phyloP scores from a whole-genome alignment of 148 eudicot species.

The Diospyros lotus region DNA sequence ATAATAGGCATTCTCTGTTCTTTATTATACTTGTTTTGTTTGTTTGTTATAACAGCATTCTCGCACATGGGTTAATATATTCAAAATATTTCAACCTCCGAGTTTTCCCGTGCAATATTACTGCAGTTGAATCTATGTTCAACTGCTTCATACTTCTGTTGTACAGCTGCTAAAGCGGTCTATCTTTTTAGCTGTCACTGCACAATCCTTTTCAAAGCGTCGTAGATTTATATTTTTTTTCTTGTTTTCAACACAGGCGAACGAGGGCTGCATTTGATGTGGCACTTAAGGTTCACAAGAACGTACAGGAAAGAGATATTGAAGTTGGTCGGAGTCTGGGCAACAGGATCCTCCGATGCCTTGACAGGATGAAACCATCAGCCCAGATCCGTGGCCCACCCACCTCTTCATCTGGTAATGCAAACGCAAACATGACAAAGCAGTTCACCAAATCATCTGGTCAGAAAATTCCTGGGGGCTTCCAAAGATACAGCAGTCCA shows the following conservation, averaged over 20 bases:
- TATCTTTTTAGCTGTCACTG: neutral
- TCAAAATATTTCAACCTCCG: no score
- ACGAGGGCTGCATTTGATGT: slow-evolving; percentile 66
- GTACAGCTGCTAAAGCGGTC: neutral
- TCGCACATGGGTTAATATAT: neutral
- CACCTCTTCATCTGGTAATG: slow-evolving; percentile 23
- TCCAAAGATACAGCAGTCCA: slow-evolving; percentile 21
- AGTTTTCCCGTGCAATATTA: neutral
- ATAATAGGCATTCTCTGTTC: neutral
- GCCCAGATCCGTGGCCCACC: slow-evolving; percentile 60
- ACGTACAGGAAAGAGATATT: slow-evolving; percentile 71
- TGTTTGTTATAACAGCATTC: neutral
- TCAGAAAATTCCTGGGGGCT: slow-evolving; percentile 31
- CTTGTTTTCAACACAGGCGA: slow-evolving; percentile 37
- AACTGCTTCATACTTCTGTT: neutral
- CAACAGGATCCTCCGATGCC: slow-evolving; percentile 74
- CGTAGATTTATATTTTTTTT: slow-evolving; percentile 7
- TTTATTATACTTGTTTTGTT: neutral
- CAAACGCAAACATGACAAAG: slow-evolving; percentile 26
- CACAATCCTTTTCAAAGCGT: neutral
- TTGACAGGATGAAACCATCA: slow-evolving; percentile 70
- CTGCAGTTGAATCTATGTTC: neutral
- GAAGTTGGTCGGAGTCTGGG: slow-evolving; percentile 76
- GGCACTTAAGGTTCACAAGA: slow-evolving; percentile 65
- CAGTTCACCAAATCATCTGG: slow-evolving; percentile 22